These are phyloP conservation scores for Vicia sativa DNA, from an alignment of 306 rosid species.

Conservation along the genomic window DNA sequence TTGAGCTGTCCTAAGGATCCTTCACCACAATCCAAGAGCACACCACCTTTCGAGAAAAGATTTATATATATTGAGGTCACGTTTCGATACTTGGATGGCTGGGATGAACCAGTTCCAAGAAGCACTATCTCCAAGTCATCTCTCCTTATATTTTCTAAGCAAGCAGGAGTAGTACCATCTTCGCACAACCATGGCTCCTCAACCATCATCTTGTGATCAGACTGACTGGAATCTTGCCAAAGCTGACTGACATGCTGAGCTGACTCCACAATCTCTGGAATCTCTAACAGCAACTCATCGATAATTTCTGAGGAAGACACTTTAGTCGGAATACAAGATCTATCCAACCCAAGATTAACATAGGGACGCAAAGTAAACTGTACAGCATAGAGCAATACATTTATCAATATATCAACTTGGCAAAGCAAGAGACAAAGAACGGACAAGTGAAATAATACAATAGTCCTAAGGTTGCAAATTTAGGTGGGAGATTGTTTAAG, in stretches of 20 bases:
- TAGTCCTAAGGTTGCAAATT: conserved; percentile 14
- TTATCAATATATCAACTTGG: conserved; percentile 33
- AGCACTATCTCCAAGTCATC: conserved; percentile 96
- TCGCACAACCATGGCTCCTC: conserved; percentile 85
- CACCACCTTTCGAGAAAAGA: conserved; percentile 81
- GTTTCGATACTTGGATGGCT: conserved; percentile 94
- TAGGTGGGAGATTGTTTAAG: conserved; percentile 1
- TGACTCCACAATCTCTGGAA: conserved; percentile 82
- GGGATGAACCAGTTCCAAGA: conserved; percentile 97
- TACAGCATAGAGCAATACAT: conserved; percentile 31
- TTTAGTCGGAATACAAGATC: conserved; percentile 65
- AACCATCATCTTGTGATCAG: conserved; percentile 44
- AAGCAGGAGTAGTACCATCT: conserved; percentile 57
- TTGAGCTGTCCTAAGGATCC: conserved; percentile 95
- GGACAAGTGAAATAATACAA: background rate
- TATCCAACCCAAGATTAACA: conserved; percentile 78
- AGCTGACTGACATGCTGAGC: conserved; percentile 65
- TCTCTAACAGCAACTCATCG: conserved; percentile 65
- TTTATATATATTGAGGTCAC: conserved; percentile 84
- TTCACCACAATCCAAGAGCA: conserved; percentile 93
- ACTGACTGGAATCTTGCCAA: conserved; percentile 52
- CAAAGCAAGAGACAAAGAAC: conserved; percentile 15
- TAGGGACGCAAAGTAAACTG: conserved; percentile 91
- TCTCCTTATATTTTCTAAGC: conserved; percentile 78
- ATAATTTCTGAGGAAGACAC: conserved; percentile 57